These are phyloP conservation scores for Magnaporthiopsis incrustans DNA, from an alignment of 2,329 filamentous ascomycete species.

Conservation along the genomic window DNA sequence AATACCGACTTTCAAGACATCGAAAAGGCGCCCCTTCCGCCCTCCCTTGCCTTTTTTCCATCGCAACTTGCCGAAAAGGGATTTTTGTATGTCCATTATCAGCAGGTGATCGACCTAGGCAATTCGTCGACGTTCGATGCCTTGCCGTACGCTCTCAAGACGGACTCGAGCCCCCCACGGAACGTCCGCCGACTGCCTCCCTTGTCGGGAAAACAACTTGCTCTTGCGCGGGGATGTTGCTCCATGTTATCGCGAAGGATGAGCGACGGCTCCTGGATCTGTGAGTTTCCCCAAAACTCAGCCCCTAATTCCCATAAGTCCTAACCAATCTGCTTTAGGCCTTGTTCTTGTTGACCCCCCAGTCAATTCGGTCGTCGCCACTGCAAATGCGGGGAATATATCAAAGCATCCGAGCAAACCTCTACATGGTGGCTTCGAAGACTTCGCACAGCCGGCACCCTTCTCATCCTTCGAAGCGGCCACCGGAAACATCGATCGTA, in stretches of 20 bases:
- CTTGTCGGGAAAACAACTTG: slow-evolving; percentile 9
- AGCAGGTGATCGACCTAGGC: slow-evolving; percentile 13
- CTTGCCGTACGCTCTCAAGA: slow-evolving; percentile 9
- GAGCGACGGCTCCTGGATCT: slow-evolving; percentile 8
- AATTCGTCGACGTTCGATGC: slow-evolving; percentile 2
- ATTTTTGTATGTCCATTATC: slow-evolving; percentile 13
- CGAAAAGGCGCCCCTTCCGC: slow-evolving; percentile 14
- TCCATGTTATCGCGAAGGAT: slow-evolving; percentile 7
- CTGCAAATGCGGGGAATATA: not conserved
- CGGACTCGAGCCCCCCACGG: slow-evolving; percentile 9
- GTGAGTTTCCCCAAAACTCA: slow-evolving; percentile 1
- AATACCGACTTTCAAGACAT: slow-evolving; percentile 13
- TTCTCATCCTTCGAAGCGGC: slow-evolving; percentile 8
- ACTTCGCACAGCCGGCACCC: slow-evolving; percentile 6
- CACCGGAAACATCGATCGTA: not conserved
- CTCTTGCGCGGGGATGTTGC: slow-evolving; percentile 10
- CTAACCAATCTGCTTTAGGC: slow-evolving; percentile 7
- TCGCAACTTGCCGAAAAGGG: slow-evolving; percentile 10
- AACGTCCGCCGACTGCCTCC: slow-evolving; percentile 9
- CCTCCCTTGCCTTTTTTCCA: slow-evolving; percentile 13
- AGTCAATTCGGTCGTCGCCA: slow-evolving; percentile 6
- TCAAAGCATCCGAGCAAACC: slow-evolving; percentile 3
- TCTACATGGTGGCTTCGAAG: slow-evolving; percentile 10
- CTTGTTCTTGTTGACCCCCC: slow-evolving; percentile 8
- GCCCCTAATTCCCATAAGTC: not conserved